Evolutionary conservation across 768 basidiomycete species (phyloP).

Genomic region (Cystofilobasidium capitatum): DNA sequence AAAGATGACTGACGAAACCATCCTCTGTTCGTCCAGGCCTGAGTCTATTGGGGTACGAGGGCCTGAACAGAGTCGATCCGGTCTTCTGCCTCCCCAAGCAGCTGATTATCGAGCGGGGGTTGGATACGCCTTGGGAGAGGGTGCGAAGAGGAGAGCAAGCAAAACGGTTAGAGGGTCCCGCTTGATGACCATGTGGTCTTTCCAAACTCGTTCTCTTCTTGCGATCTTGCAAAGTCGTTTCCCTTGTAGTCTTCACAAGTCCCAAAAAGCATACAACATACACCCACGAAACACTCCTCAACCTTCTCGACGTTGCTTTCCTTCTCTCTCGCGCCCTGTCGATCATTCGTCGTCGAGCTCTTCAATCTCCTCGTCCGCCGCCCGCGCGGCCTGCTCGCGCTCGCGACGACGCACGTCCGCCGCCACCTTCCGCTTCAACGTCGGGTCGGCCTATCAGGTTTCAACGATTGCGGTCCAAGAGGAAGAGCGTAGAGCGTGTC

Average conservation of each 20-base stretch:
- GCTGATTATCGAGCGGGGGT: conserved; percentile 59
- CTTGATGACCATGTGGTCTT: too few species aligned
- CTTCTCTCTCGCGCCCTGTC: too few species aligned
- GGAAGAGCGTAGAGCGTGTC: too few species aligned
- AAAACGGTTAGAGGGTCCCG: neutral
- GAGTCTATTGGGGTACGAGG: conserved; percentile 77
- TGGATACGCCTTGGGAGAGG: conserved; percentile 37
- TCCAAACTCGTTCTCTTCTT: too few species aligned
- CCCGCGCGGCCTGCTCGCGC: neutral
- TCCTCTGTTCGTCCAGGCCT: conserved; percentile 49
- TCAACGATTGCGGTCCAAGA: too few species aligned
- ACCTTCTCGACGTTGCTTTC: too few species aligned
- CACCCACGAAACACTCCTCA: too few species aligned
- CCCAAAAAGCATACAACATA: too few species aligned
- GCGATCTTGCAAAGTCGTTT: too few species aligned
- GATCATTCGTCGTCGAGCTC: conserved; percentile 2
- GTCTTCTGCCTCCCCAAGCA: conserved; percentile 89
- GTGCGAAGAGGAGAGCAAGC: neutral
- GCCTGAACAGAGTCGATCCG: conserved; percentile 75
- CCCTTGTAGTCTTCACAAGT: too few species aligned
- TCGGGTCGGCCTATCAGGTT: neutral
- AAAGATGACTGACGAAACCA: neutral
- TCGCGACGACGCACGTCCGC: neutral
- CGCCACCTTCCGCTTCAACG: neutral
- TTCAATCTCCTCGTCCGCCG: neutral